A percentile compares a stretch with the other conserved stretches of the same genome.
Evolutionary conservation across 2,329 filamentous ascomycete species (phyloP).

Genomic region (Meredithiella fracta): DNA sequence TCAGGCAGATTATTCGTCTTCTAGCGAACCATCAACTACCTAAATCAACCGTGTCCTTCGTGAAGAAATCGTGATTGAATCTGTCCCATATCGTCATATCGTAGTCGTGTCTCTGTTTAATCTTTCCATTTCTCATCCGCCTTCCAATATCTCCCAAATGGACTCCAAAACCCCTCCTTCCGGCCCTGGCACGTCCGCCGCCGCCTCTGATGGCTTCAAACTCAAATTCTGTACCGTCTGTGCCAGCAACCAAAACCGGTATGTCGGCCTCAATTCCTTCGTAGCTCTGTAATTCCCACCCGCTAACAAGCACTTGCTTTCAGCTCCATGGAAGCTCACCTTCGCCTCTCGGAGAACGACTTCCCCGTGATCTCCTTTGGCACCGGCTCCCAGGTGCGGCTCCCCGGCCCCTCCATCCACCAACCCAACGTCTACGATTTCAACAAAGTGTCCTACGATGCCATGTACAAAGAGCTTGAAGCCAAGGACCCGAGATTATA

Average conservation of each 20-base stretch:
- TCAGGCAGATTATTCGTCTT: constrained; percentile 4
- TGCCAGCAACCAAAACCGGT: constrained; percentile 95
- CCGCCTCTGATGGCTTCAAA: constrained; percentile 48
- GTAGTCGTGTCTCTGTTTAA: neutral
- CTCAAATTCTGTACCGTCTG: constrained; percentile 98
- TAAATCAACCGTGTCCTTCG: neutral
- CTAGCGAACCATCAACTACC: neutral
- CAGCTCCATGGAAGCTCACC: constrained; percentile 97
- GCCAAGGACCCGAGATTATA: constrained; percentile 77
- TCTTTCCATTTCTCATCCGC: neutral
- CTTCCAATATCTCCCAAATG: neutral
- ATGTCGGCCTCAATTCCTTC: constrained; percentile 20
- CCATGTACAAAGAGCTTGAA: constrained; percentile 83
- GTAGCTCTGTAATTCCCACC: neutral
- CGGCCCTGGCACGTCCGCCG: constrained; percentile 17
- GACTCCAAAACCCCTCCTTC: neutral
- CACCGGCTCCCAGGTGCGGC: constrained; percentile 81
- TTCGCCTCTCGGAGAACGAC: constrained; percentile 66
- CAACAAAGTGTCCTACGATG: constrained; percentile 89
- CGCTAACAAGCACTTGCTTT: constrained; percentile 1
- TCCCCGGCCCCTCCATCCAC: constrained; percentile 78
- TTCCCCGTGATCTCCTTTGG: constrained; percentile 98
- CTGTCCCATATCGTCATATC: neutral
- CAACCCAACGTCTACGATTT: constrained; percentile 97
- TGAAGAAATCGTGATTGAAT: constrained; percentile 11